Percentiles rank a stretch among this genome's conserved stretches.
Conservation (phyloP, 2,329 filamentous ascomycete genomes). For the Ascochyta rabiei region DNA sequence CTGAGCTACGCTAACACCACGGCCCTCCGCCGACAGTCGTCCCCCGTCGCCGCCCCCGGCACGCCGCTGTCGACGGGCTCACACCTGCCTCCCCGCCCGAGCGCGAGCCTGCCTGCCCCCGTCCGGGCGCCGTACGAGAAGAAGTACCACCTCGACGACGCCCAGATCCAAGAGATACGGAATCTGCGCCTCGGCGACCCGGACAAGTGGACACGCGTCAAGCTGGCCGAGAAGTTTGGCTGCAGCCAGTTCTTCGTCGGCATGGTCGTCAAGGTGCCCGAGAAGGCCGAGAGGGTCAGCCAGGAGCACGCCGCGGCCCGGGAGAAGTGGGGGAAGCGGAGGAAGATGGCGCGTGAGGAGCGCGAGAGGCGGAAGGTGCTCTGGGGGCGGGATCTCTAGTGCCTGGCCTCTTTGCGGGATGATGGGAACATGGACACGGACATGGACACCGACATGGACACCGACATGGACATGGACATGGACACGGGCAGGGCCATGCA, state of each 20-base stretch:
- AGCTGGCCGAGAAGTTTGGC: conserved; percentile 66
- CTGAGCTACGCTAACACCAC: conserved; percentile 28
- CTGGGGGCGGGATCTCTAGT: conserved; percentile 65
- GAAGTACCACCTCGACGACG: conserved; percentile 65
- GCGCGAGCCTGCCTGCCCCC: conserved; percentile 53
- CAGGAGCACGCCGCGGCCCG: conserved; percentile 61
- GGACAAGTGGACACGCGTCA: conserved; percentile 63
- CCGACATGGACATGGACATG: too few species aligned
- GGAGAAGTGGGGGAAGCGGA: conserved; percentile 65
- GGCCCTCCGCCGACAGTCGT: conserved; percentile 29
- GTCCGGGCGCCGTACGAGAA: conserved; percentile 60
- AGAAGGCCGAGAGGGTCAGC: conserved; percentile 50
- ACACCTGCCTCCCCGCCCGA: conserved; percentile 31
- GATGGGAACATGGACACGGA: too few species aligned
- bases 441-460: too few species aligned
- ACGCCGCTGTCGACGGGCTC: conserved; percentile 33
- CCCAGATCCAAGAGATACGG: conserved; percentile 66
- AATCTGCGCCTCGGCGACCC: conserved; percentile 61
- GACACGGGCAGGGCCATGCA: too few species aligned
- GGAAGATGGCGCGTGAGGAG: conserved; percentile 66
- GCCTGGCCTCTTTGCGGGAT: not conserved
- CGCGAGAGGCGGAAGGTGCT: conserved; percentile 63
- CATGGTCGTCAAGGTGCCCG: conserved; percentile 58
- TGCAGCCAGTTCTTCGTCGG: conserved; percentile 68
- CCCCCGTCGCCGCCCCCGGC: conserved; percentile 36